phyloP scores from a whole-genome alignment of 495 filamentous ascomycete species.

The Penicillium daleae region DNA sequence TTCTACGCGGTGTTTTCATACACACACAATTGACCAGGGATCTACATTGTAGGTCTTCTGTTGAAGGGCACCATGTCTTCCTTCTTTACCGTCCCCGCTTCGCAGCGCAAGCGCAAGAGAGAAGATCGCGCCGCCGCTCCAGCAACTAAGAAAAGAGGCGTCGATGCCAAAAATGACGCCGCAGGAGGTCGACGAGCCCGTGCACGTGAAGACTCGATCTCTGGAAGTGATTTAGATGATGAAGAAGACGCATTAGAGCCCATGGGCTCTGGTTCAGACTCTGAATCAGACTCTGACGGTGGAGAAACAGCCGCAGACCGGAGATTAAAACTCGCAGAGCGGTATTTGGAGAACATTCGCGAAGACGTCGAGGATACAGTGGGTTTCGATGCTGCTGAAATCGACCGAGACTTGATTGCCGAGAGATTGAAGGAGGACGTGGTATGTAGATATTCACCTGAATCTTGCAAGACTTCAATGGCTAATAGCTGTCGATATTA shows the following conservation, averaged over 20 bases:
- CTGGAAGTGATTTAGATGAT: conserved; percentile 78
- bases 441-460: conserved; percentile 41
- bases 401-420: conserved; percentile 90
- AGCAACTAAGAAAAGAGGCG: conserved; percentile 60
- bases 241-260: conserved; percentile 54
- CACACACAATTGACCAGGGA: conserved; percentile 14
- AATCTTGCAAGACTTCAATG: neutral
- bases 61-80: conserved; percentile 65
- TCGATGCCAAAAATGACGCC: conserved; percentile 40
- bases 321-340: conserved; percentile 84
- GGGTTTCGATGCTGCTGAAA: conserved; percentile 91
- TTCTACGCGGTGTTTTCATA: conserved; percentile 14
- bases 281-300: conserved; percentile 58
- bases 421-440: conserved; percentile 89
- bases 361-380: conserved; percentile 73
- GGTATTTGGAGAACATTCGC: conserved; percentile 87
- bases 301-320: conserved; percentile 87
- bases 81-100: conserved; percentile 79
- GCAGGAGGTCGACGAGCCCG: conserved; percentile 30
- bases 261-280: conserved; percentile 47
- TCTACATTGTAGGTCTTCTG: conserved; percentile 5
- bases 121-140: conserved; percentile 52
- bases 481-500: conserved; percentile 25
- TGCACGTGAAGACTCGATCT: conserved; percentile 70
- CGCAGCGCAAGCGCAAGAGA: conserved; percentile 81